These are phyloP conservation scores for Musa acuminata DNA, from an alignment of 176 grass and related monocot species.

Conservation along the genomic window DNA sequence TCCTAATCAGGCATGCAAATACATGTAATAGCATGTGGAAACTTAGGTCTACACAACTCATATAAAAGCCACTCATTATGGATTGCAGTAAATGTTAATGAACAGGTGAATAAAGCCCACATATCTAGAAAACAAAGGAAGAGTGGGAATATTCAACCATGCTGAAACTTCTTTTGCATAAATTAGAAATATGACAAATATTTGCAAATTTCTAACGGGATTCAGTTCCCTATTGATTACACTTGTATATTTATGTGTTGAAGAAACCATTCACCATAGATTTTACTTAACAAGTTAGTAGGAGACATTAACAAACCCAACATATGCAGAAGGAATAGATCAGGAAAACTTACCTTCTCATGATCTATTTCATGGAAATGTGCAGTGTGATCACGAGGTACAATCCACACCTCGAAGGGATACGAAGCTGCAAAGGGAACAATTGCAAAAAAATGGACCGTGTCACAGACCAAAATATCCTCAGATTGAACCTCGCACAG, in stretches of 20 bases:
- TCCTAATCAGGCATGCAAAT: background rate
- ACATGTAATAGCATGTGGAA: background rate
- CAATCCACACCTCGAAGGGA: constrained; percentile 91
- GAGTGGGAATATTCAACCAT: background rate
- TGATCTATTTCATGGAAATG: constrained; percentile 81
- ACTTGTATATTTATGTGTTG: background rate
- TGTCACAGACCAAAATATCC: constrained; percentile 54
- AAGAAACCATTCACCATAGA: background rate
- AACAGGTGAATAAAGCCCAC: too few relatives aligned
- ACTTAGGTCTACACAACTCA: too few relatives aligned
- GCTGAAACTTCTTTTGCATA: background rate
- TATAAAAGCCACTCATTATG: too few relatives aligned
- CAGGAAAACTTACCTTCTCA: constrained; percentile 37
- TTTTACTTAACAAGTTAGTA: background rate
- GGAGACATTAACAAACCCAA: background rate
- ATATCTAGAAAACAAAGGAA: background rate
- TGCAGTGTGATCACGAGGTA: constrained; percentile 53
- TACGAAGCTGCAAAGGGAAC: constrained; percentile 88
- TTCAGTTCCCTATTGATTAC: background rate
- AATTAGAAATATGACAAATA: background rate
- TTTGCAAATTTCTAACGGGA: background rate
- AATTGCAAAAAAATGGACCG: constrained; percentile 52
- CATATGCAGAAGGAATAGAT: background rate
- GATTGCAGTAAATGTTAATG: too few relatives aligned
- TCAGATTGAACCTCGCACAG: constrained; percentile 50